Evolutionary conservation across 805 yeast species (phyloP), one percentile per base, ranked within the genome.

Genomic region (Sungouiozyma intestinalis): DNA sequence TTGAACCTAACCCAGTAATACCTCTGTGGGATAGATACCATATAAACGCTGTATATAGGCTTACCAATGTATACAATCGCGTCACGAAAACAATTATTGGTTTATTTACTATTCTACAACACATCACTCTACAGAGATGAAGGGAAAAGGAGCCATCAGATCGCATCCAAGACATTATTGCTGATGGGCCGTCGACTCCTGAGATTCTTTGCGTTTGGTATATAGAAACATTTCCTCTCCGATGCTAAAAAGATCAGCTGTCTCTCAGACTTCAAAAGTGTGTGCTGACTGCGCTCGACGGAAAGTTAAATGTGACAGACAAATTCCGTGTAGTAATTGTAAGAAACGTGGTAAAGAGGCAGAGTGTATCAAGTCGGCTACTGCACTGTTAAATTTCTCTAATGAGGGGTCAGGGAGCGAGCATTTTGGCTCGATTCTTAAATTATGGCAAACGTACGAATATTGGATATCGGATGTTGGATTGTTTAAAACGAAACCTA

Each of bases 261-360:
- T 31, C 16, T 36, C 37, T 27, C 16, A 27, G 9, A 35, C 40
- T 7, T 37, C 40, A 3, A 38, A 39, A 11, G 45, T 44, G 8
- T 60, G 64, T 40, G 31, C 45, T 3, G 50, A 48, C 2, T 62
- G 66, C 43, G 45, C 54, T 4, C 51, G 41, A 19, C 48, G 59
- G 21, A 62, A 61, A 37, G 55, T 60, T 14, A 59, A 60, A 42
- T 62, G 66, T 45, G 64, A 62, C 40, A 49, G 63, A 18, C 40
- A 51, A 36, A 42, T 58, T 7, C 65, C 66, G 1, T 62, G 66
- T 36, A 41, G 54, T 16, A 50, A 54, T 39, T 62, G 66, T 46
- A 43, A 50, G 2, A 54, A 53, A 36, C 54, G 57, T 46, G 59
- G 60, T 3, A 41, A 48, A 20, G 55, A 55, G 27, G 42, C 51